phyloP scores from a whole-genome alignment of 257 asterid species.

The Capsicum baccatum region DNA sequence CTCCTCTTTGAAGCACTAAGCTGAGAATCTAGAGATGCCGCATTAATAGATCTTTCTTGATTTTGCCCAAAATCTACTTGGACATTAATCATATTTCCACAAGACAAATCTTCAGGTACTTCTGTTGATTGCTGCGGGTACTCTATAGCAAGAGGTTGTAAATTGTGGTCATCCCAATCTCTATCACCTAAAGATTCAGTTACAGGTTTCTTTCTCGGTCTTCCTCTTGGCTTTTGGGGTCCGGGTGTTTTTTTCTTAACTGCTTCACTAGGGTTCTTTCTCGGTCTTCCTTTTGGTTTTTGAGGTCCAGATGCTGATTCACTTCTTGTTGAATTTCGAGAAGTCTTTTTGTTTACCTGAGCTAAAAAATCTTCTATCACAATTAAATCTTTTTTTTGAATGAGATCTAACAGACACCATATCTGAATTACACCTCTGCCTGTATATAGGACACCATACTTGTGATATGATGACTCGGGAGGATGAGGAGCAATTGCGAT shows the following conservation, averaged over 20 bases:
- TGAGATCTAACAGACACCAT: conserved; percentile 73
- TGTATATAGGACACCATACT: conserved; percentile 72
- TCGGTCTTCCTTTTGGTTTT: conserved; percentile 50
- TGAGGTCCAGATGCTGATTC: conserved; percentile 31
- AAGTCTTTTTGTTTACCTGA: conserved; percentile 46
- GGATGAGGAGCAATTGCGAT: conserved; percentile 95
- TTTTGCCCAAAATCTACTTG: conserved; percentile 24
- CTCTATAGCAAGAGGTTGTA: conserved; percentile 38
- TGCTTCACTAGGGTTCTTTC: conserved; percentile 35
- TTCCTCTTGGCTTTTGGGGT: conserved; percentile 52
- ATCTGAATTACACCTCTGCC: conserved; percentile 93
- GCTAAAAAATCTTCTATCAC: conserved; percentile 41
- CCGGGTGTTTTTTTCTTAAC: conserved; percentile 29
- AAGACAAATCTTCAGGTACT: conserved; percentile 26
- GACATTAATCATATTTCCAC: conserved; percentile 24
- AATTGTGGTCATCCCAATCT: conserved; percentile 32
- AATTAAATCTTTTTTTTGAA: conserved; percentile 19
- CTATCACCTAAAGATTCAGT: conserved; percentile 41
- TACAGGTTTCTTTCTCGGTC: conserved; percentile 54
- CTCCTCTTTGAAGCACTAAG: conserved; percentile 39
- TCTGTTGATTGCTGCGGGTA: conserved; percentile 32
- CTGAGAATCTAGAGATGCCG: conserved; percentile 8
- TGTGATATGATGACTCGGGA: conserved; percentile 84
- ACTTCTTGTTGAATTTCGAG: conserved; percentile 35
- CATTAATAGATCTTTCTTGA: conserved; percentile 9